Conservation (phyloP, 805 yeast species). For the Spencermartinsiella europaea region DNA sequence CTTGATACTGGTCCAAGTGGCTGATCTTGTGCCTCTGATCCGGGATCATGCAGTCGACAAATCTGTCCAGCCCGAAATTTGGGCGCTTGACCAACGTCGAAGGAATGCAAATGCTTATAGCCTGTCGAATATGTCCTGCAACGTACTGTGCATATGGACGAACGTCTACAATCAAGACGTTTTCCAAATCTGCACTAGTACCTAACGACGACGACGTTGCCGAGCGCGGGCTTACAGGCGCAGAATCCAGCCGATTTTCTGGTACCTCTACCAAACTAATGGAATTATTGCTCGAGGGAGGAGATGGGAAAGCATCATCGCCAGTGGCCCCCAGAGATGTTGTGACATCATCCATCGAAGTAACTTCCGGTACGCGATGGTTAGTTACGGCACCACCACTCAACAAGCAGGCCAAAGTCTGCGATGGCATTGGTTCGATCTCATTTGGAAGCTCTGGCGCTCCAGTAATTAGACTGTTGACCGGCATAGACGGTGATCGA, state of each 20-base stretch:
- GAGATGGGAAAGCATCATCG: background rate
- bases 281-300: background rate
- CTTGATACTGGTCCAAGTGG: slow-evolving; percentile 18
- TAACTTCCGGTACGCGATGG: no score
- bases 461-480: slow-evolving; percentile 9
- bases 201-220: background rate
- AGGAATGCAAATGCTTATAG: slow-evolving; percentile 80
- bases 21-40: slow-evolving; percentile 27
- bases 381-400: no score
- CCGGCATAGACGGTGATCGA: slow-evolving; percentile 18
- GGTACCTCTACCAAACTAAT: background rate
- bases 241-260: background rate
- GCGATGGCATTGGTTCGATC: slow-evolving; percentile 5
- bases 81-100: slow-evolving; percentile 79
- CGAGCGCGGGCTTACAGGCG: background rate
- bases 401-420: background rate
- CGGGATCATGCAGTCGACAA: slow-evolving; percentile 34
- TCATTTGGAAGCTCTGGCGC: slow-evolving; percentile 7
- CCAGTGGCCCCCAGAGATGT: background rate
- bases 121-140: slow-evolving; percentile 48
- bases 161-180: slow-evolving; percentile 60
- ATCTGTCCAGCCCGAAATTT: slow-evolving; percentile 52
- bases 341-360: no score
- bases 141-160: slow-evolving; percentile 75
- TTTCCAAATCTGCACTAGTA: slow-evolving; percentile 7